A percentile compares a stretch with the other conserved stretches of the same genome.
Conservation (phyloP, 495 filamentous ascomycete genomes). For the Umbilicaria muhlenbergii region DNA sequence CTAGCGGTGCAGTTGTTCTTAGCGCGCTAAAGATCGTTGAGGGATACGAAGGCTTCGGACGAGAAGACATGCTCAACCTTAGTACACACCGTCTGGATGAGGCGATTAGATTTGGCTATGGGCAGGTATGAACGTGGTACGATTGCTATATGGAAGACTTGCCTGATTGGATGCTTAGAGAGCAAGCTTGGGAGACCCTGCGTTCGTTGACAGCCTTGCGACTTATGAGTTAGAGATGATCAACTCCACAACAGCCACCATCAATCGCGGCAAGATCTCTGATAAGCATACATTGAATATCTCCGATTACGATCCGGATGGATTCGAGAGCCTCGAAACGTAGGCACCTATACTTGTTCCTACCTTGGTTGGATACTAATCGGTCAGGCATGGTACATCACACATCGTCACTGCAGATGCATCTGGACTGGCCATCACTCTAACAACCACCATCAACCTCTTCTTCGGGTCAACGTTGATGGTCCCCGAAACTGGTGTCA, state of each 20-base stretch:
- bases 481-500: conserved; percentile 67
- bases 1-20: conserved; percentile 55
- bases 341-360: conserved; percentile 12
- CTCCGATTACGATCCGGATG: conserved; percentile 52
- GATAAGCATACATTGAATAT: conserved; percentile 52
- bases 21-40: conserved; percentile 64
- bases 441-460: conserved; percentile 74
- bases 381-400: conserved; percentile 49
- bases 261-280: conserved; percentile 49
- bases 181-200: conserved; percentile 63
- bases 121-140: conserved; percentile 26
- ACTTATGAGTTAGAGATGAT: conserved; percentile 54
- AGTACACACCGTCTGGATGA: conserved; percentile 74
- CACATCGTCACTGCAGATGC: conserved; percentile 57
- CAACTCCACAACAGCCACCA: conserved; percentile 33
- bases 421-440: conserved; percentile 51
- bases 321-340: conserved; percentile 44
- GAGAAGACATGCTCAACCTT: conserved; percentile 34
- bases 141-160: not conserved
- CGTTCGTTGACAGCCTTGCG: conserved; percentile 47
- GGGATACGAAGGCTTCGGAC: conserved; percentile 47
- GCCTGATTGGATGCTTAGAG: conserved; percentile 19
- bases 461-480: conserved; percentile 66
- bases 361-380: not conserved
- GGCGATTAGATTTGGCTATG: conserved; percentile 78